Evolutionary conservation across 2,329 filamentous ascomycete species (phyloP).

Genomic region (Xylariaceae sp.): DNA sequence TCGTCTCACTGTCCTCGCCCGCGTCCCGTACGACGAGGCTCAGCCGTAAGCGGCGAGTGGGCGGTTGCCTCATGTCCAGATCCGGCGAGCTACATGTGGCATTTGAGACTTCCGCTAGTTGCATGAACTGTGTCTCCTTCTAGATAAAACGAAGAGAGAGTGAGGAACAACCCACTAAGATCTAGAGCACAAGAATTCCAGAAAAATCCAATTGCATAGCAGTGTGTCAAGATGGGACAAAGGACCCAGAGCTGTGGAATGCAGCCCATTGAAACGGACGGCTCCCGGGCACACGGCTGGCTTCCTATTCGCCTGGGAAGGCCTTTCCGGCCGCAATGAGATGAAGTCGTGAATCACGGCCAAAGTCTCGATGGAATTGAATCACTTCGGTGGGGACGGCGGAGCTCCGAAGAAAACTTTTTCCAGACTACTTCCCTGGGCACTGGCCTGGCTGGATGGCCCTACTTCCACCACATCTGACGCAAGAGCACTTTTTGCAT

Average conservation of each 20-base stretch:
- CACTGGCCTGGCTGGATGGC: too few relatives aligned
- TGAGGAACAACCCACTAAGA: slow-evolving; percentile 3
- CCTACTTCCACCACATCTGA: too few relatives aligned
- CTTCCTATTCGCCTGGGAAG: slow-evolving; percentile 12
- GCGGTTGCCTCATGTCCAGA: too few relatives aligned
- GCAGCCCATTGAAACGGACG: slow-evolving; percentile 9
- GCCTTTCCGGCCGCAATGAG: neutral
- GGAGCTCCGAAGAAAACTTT: slow-evolving; percentile 12
- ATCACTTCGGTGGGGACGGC: slow-evolving; percentile 17
- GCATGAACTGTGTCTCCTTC: too few relatives aligned
- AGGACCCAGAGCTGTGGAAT: slow-evolving; percentile 11
- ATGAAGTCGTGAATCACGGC: slow-evolving; percentile 1
- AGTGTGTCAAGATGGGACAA: slow-evolving; percentile 10
- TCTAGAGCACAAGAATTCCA: slow-evolving; percentile 2
- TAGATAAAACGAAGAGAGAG: slow-evolving; percentile 2
- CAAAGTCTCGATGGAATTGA: too few relatives aligned
- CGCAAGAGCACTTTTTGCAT: too few relatives aligned
- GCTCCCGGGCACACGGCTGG: slow-evolving; percentile 8
- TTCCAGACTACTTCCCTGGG: neutral
- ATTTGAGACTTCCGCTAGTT: too few relatives aligned
- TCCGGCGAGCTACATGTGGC: too few relatives aligned
- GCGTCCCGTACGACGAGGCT: too few relatives aligned
- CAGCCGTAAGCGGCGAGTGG: too few relatives aligned
- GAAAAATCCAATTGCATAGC: slow-evolving; percentile 5
- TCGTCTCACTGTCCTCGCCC: too few relatives aligned